Evolutionary conservation across 768 basidiomycete genomes (phyloP).

Genomic region (Cubamyces sp.): DNA sequence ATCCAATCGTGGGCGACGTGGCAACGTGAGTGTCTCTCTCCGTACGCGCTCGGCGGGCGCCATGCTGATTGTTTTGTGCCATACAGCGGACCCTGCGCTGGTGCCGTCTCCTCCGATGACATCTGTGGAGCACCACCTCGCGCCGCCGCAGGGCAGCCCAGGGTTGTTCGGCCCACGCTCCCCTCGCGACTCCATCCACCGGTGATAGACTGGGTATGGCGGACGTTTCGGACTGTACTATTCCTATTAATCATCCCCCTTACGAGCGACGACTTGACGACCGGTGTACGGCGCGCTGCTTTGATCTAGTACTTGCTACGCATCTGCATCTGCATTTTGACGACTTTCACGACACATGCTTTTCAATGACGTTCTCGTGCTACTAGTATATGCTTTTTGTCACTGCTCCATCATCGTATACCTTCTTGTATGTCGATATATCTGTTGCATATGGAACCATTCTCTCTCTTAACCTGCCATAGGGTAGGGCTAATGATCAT

Average conservation of each 20-base stretch:
- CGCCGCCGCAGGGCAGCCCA: slow-evolving; percentile 60
- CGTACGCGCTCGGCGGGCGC: background rate
- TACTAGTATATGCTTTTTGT: slow-evolving; percentile 6
- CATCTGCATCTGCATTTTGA: background rate
- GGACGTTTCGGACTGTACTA: slow-evolving; percentile 2
- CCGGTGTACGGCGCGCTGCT: slow-evolving; percentile 13
- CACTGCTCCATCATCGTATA: slow-evolving; percentile 8
- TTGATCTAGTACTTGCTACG: slow-evolving; percentile 5
- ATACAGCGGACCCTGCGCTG: slow-evolving; percentile 58
- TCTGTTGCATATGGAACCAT: slow-evolving; percentile 8
- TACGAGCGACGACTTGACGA: slow-evolving; percentile 9
- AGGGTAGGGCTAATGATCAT: too few species aligned
- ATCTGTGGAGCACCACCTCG: slow-evolving; percentile 53
- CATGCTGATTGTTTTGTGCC: slow-evolving; percentile 9
- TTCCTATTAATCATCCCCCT: background rate
- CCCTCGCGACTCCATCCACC: slow-evolving; percentile 45
- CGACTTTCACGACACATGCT: slow-evolving; percentile 9
- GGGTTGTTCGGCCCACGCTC: slow-evolving; percentile 82
- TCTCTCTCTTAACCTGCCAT: background rate
- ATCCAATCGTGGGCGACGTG: slow-evolving; percentile 46
- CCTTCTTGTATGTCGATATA: slow-evolving; percentile 13
- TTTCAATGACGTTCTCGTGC: slow-evolving; percentile 2
- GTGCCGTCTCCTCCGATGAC: slow-evolving; percentile 65
- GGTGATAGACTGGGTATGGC: background rate
- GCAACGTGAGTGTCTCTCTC: slow-evolving; percentile 40